Evolutionary conservation across 2,329 filamentous ascomycete genomes (phyloP).

Genomic region (Arthrobotrys sphaeroides): DNA sequence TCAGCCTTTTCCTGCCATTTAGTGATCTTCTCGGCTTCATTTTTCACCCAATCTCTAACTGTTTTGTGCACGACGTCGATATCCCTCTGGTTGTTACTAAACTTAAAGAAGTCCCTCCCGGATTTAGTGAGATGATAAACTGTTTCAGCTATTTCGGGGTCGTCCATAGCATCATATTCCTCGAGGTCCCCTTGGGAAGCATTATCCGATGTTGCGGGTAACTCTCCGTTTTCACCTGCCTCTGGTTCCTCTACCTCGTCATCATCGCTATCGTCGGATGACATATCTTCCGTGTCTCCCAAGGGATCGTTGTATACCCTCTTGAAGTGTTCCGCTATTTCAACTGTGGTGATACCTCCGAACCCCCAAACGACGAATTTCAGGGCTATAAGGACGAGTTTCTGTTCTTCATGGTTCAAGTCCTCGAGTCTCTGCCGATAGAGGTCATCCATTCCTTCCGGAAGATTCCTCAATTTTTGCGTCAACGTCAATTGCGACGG

Average conservation of each 20-base stretch:
- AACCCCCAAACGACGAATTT: conserved; percentile 38
- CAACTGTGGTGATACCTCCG: conserved; percentile 21
- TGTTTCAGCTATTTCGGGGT: conserved; percentile 49
- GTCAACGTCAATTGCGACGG: conserved; percentile 40
- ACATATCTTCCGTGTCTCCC: not conserved
- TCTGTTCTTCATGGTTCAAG: conserved; percentile 38
- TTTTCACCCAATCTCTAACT: conserved; percentile 44
- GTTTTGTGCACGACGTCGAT: conserved; percentile 51
- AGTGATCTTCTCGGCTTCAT: conserved; percentile 39
- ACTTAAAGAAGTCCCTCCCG: conserved; percentile 46
- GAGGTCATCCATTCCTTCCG: conserved; percentile 44
- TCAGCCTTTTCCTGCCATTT: conserved; percentile 36
- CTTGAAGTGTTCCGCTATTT: conserved; percentile 50
- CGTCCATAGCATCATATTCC: conserved; percentile 25
- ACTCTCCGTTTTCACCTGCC: not conserved
- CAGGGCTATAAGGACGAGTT: conserved; percentile 26
- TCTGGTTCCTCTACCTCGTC: not conserved
- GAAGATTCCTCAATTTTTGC: conserved; percentile 41
- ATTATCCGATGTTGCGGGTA: not conserved
- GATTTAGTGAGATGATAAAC: conserved; percentile 39
- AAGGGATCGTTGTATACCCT: not conserved
- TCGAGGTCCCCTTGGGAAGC: not conserved
- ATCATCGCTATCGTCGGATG: not conserved
- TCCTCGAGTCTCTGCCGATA: conserved; percentile 40
- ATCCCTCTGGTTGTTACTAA: conserved; percentile 33